These are phyloP conservation scores for Coemansia erecta DNA, from an alignment of 192 early-diverging fungal species.

Conservation along the genomic window DNA sequence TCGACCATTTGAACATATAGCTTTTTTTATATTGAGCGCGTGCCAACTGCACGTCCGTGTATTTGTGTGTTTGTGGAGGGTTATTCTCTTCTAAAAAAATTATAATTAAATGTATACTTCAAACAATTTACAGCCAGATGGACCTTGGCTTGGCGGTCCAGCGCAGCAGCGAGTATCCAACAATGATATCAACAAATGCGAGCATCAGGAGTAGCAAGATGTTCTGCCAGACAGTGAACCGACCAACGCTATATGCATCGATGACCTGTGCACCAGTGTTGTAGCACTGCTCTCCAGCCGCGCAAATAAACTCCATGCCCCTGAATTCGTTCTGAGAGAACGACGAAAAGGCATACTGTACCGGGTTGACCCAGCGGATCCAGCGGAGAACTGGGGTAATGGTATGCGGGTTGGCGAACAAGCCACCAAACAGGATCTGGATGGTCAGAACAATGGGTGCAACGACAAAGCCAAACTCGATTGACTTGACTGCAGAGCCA, in stretches of 20 bases:
- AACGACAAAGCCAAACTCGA: conserved; percentile 47
- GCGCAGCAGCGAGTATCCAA: conserved; percentile 37
- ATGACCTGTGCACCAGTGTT: conserved; percentile 34
- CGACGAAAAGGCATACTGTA: conserved; percentile 41
- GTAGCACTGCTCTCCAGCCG: conserved; percentile 32
- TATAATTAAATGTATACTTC: neutral
- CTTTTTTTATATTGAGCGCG: too few relatives aligned
- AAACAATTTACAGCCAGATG: conserved; percentile 37
- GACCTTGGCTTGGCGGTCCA: conserved; percentile 50
- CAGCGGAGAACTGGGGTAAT: conserved; percentile 52
- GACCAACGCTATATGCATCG: conserved; percentile 29
- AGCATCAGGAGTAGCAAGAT: conserved; percentile 48
- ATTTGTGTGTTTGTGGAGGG: neutral
- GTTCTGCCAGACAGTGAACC: conserved; percentile 45
- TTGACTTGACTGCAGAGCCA: conserved; percentile 36
- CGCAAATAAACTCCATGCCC: conserved; percentile 38
- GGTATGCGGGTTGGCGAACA: conserved; percentile 40
- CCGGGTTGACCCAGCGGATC: conserved; percentile 53
- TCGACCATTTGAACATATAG: too few relatives aligned
- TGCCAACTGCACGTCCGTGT: too few relatives aligned
- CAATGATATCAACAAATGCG: conserved; percentile 23
- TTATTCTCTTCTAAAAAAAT: conserved; percentile 2
- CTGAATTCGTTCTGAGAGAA: conserved; percentile 49
- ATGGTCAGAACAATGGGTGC: conserved; percentile 43
- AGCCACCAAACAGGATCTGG: conserved; percentile 50